These are phyloP conservation scores for Salvia miltiorrhiza DNA, from an alignment of 257 asterid genomes.

Conservation along the genomic window DNA sequence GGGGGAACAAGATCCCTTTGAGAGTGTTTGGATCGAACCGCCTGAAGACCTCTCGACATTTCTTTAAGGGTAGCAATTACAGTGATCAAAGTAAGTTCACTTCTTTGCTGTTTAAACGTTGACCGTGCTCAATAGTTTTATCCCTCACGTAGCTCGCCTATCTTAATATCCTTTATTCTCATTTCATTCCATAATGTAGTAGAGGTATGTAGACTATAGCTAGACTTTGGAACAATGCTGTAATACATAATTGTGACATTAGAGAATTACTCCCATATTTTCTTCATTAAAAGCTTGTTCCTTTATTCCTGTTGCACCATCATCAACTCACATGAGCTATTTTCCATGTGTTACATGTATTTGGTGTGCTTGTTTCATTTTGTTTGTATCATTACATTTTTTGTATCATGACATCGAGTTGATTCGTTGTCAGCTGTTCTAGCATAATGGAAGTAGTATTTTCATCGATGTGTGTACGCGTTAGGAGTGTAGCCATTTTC, in stretches of 20 bases:
- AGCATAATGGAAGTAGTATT: no score
- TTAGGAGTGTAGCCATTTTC: no score
- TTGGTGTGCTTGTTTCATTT: neutral
- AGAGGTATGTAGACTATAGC: slow-evolving; percentile 19
- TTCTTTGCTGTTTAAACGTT: slow-evolving; percentile 10
- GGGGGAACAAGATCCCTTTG: slow-evolving; percentile 81
- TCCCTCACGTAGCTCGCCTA: neutral
- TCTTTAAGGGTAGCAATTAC: slow-evolving; percentile 26
- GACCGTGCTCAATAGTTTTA: neutral
- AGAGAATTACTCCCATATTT: neutral
- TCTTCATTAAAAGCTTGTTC: neutral
- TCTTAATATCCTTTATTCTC: slow-evolving; percentile 5
- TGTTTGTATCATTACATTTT: neutral
- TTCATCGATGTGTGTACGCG: neutral
- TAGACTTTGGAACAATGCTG: slow-evolving; percentile 17
- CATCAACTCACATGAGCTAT: neutral
- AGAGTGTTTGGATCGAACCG: slow-evolving; percentile 84
- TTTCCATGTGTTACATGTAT: neutral
- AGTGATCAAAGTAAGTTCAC: neutral
- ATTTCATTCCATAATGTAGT: slow-evolving; percentile 1
- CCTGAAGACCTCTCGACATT: slow-evolving; percentile 67
- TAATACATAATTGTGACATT: slow-evolving; percentile 24
- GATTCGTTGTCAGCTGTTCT: neutral
- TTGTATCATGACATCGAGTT: neutral
- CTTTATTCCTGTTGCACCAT: neutral